Conservation (phyloP, 2,329 filamentous ascomycete genomes). For the Neofusicoccum sp. region DNA sequence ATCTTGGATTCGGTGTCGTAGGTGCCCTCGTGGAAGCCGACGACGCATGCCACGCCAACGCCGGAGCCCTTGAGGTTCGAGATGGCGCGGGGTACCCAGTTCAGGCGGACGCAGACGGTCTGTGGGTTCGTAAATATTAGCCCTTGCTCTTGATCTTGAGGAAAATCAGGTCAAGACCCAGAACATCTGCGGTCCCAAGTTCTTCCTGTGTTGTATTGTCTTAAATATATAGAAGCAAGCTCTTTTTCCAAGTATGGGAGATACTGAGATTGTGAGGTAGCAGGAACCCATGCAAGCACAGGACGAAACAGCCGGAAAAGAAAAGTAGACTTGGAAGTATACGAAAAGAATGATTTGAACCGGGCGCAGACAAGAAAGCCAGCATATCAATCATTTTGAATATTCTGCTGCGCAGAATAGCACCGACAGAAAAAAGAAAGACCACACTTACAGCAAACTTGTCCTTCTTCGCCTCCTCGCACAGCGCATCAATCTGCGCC, state of each 20-base stretch:
- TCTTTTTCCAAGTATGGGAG: background rate
- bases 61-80: constrained; percentile 47
- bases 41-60: constrained; percentile 56
- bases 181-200: too few species aligned
- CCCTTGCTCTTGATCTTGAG: background rate
- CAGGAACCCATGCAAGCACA: background rate
- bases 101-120: constrained; percentile 58
- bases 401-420: too few species aligned
- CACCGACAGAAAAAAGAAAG: background rate
- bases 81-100: constrained; percentile 52
- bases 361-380: too few species aligned
- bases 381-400: too few species aligned
- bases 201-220: too few species aligned
- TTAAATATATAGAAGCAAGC: background rate
- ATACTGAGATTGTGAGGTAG: too few species aligned
- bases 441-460: constrained; percentile 42
- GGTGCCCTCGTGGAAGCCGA: constrained; percentile 61
- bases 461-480: constrained; percentile 52
- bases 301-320: background rate
- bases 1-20: constrained; percentile 51
- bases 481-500: constrained; percentile 53
- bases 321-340: background rate
- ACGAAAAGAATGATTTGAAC: background rate
- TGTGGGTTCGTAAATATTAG: constrained; percentile 28
- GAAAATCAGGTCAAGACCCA: too few species aligned